Conservation (phyloP, 805 yeast species). For the Wickerhamomyces bisporus region DNA sequence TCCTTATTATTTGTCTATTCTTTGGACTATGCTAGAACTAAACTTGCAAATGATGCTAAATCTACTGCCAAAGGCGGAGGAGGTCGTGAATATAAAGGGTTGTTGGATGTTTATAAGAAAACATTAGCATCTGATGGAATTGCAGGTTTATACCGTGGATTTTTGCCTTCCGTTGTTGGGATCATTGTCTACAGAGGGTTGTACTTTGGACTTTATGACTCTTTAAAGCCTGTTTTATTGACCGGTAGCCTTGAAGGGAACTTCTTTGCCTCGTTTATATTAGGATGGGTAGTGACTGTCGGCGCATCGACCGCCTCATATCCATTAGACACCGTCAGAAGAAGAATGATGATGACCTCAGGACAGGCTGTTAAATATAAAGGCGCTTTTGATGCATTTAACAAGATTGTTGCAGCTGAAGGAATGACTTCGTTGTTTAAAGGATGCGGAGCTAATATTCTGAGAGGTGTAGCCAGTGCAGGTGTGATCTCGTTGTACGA, state of each 20-base stretch:
- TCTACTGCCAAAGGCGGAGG: constrained; percentile 64
- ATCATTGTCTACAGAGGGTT: constrained; percentile 96
- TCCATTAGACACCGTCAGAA: constrained; percentile 96
- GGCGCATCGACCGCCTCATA: constrained; percentile 96
- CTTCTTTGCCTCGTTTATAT: constrained; percentile 86
- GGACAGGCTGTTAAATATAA: constrained; percentile 94
- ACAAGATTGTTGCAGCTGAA: constrained; percentile 84
- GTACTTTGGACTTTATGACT: constrained; percentile 93
- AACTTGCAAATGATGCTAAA: constrained; percentile 95
- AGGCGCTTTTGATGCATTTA: constrained; percentile 87
- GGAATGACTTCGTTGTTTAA: constrained; percentile 87
- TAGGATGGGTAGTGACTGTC: constrained; percentile 95
- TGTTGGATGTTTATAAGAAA: constrained; percentile 89
- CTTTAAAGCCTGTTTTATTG: constrained; percentile 84
- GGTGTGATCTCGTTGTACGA: constrained; percentile 96
- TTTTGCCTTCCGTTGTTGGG: constrained; percentile 94
- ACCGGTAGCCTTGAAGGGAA: constrained; percentile 88
- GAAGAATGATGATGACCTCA: constrained; percentile 99
- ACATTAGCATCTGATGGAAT: constrained; percentile 89
- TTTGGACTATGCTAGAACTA: constrained; percentile 93
- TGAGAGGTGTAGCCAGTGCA: constrained; percentile 98
- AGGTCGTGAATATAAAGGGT: constrained; percentile 91
- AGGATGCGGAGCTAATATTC: constrained; percentile 98
- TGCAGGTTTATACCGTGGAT: constrained; percentile 97
- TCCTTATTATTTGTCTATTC: constrained; percentile 87